Conservation (phyloP, 2,329 filamentous ascomycete species). For the Penicillium sp. region DNA sequence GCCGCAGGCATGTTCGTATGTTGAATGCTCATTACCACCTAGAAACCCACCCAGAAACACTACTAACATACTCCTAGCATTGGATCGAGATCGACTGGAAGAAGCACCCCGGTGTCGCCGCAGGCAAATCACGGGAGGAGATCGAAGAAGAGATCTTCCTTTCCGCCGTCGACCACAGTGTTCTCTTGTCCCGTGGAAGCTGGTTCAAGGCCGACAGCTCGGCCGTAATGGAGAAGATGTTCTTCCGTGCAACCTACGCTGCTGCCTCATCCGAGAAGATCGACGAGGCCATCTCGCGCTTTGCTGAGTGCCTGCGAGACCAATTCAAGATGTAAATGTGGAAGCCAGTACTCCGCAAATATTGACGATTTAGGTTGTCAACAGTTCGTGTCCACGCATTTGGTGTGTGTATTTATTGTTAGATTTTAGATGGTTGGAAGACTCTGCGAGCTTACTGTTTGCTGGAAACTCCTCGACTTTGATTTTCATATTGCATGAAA, state of each 20-base stretch:
- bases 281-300: constrained; percentile 67
- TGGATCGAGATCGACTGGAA: constrained; percentile 50
- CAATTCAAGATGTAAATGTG: constrained; percentile 51
- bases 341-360: background rate
- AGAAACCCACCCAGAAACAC: background rate
- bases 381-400: background rate
- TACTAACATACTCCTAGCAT: constrained; percentile 31
- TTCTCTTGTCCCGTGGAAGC: constrained; percentile 77
- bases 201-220: constrained; percentile 83
- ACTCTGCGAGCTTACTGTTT: background rate
- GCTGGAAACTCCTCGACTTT: background rate
- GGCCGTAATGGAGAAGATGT: constrained; percentile 62
- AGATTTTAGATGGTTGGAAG: background rate
- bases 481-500: background rate
- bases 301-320: constrained; percentile 70
- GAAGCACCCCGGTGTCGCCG: constrained; percentile 42
- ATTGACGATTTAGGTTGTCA: background rate
- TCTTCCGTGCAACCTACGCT: constrained; percentile 88
- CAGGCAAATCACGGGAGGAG: constrained; percentile 38
- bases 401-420: background rate
- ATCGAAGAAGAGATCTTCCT: constrained; percentile 88
- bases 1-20: constrained; percentile 92
- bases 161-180: constrained; percentile 69
- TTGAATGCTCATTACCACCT: constrained; percentile 23
- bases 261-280: constrained; percentile 71